Evolutionary conservation across 2,329 filamentous ascomycete genomes (phyloP).

Genomic region (Seiridium unicorne): DNA sequence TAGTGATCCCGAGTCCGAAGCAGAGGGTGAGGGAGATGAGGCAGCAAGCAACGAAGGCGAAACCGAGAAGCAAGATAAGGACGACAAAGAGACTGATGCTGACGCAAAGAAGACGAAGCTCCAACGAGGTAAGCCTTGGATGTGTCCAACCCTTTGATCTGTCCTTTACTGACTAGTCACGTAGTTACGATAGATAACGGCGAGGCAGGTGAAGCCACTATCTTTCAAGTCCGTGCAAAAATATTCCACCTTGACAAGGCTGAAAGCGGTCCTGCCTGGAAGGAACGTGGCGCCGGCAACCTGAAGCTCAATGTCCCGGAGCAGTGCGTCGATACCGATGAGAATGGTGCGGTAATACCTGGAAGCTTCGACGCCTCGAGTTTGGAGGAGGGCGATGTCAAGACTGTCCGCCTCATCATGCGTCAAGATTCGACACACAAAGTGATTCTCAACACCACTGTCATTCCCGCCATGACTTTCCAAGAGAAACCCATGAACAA

Average conservation of each 20-base stretch:
- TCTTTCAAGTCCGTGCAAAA: slow-evolving; percentile 76
- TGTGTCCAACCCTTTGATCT: not conserved
- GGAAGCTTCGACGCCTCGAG: slow-evolving; percentile 55
- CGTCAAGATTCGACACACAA: slow-evolving; percentile 86
- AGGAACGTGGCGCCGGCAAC: slow-evolving; percentile 81
- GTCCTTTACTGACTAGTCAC: not conserved
- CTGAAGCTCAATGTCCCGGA: slow-evolving; percentile 79
- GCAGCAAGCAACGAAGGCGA: slow-evolving; percentile 41
- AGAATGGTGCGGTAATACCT: slow-evolving; percentile 43
- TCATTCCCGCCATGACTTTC: slow-evolving; percentile 78
- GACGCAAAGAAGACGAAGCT: slow-evolving; percentile 64
- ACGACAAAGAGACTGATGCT: slow-evolving; percentile 31
- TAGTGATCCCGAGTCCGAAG: slow-evolving; percentile 57
- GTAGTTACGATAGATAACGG: slow-evolving; percentile 76
- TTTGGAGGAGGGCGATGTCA: slow-evolving; percentile 46
- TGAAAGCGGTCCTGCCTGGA: slow-evolving; percentile 67
- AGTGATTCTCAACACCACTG: slow-evolving; percentile 80
- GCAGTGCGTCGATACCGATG: slow-evolving; percentile 51
- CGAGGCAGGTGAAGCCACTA: slow-evolving; percentile 76
- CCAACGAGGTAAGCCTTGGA: slow-evolving; percentile 62
- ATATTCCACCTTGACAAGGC: slow-evolving; percentile 75
- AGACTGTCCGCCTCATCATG: slow-evolving; percentile 76
- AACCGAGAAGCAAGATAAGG: slow-evolving; percentile 48
- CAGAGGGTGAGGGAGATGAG: slow-evolving; percentile 37
- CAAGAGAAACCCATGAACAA: slow-evolving; percentile 74